These are phyloP conservation scores for Aspergillus amoenus DNA, from an alignment of 2,329 filamentous ascomycete species.

Conservation along the genomic window DNA sequence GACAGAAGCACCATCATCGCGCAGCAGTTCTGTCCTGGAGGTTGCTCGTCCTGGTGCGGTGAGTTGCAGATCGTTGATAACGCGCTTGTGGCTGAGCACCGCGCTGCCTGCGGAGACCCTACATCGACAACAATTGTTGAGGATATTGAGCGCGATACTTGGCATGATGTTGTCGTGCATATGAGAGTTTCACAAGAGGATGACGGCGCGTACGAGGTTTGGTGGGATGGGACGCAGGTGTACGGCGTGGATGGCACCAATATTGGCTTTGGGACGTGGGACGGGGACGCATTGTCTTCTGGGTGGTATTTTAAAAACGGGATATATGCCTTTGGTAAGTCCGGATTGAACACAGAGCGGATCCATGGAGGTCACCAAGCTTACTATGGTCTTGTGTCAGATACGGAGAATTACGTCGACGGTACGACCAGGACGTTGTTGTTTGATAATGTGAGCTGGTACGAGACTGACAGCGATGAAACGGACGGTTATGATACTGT, in stretches of 20 bases:
- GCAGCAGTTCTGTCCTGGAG: constrained; percentile 5
- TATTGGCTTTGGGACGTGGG: constrained; percentile 3
- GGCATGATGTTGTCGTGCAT: neutral
- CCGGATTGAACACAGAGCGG: neutral
- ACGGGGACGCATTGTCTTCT: neutral
- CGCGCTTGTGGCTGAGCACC: neutral
- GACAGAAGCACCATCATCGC: constrained; percentile 3
- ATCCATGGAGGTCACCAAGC: neutral
- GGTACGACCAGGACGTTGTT: neutral
- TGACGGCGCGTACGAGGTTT: constrained; percentile 1
- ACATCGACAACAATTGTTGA: neutral
- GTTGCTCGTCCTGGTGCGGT: constrained; percentile 3
- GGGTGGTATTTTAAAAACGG: constrained; percentile 7
- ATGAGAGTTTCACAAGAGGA: neutral
- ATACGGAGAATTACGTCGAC: neutral
- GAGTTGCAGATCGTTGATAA: neutral
- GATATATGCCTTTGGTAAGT: constrained; percentile 2
- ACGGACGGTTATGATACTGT: neutral
- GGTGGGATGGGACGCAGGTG: constrained; percentile 4
- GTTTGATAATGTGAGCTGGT: neutral
- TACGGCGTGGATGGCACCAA: neutral
- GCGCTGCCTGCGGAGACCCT: neutral
- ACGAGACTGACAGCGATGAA: neutral
- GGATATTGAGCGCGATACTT: neutral
- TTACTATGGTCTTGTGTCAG: neutral